Percentiles rank a stretch among this genome's conserved stretches.
phyloP scores from a whole-genome alignment of 495 filamentous ascomycete genomes.

The Barbatosphaeria neglecta region DNA sequence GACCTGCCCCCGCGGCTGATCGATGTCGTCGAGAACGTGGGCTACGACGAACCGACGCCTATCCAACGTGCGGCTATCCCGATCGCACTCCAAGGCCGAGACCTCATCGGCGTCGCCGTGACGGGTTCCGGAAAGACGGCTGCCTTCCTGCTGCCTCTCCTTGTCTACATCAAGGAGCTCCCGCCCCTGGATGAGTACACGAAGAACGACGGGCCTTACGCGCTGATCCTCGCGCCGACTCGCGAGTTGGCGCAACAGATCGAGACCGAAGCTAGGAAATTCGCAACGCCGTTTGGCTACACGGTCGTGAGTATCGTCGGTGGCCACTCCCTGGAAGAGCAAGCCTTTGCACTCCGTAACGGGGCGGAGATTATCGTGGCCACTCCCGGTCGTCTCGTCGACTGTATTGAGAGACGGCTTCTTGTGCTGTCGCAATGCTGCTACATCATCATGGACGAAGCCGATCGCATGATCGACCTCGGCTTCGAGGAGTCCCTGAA shows the following conservation, averaged over 20 bases:
- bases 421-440: slow-evolving; percentile 91
- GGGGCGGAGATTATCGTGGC: slow-evolving; percentile 98
- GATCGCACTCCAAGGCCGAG: slow-evolving; percentile 83
- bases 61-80: slow-evolving; percentile 93
- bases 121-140: slow-evolving; percentile 99
- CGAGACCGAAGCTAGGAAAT: slow-evolving; percentile 87
- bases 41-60: slow-evolving; percentile 86
- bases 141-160: slow-evolving; percentile 81
- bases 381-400: slow-evolving; percentile 91
- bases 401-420: slow-evolving; percentile 89
- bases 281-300: slow-evolving; percentile 83
- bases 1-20: slow-evolving; percentile 67
- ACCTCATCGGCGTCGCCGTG: slow-evolving; percentile 95
- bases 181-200: slow-evolving; percentile 75
- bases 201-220: slow-evolving; percentile 94
- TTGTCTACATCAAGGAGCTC: slow-evolving; percentile 94
- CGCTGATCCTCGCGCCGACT: slow-evolving; percentile 92
- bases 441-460: slow-evolving; percentile 96
- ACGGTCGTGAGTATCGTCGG: slow-evolving; percentile 95
- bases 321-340: slow-evolving; percentile 91
- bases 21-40: slow-evolving; percentile 72
- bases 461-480: slow-evolving; percentile 97
- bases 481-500: slow-evolving; percentile 97
- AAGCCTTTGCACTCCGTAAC: slow-evolving; percentile 84
- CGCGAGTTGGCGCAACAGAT: slow-evolving; percentile 98